A percentile compares a stretch with the other conserved stretches of the same genome.
These are phyloP conservation scores for Chaetomidium leptoderma DNA, from an alignment of 495 filamentous ascomycete species.

Conservation along the genomic window DNA sequence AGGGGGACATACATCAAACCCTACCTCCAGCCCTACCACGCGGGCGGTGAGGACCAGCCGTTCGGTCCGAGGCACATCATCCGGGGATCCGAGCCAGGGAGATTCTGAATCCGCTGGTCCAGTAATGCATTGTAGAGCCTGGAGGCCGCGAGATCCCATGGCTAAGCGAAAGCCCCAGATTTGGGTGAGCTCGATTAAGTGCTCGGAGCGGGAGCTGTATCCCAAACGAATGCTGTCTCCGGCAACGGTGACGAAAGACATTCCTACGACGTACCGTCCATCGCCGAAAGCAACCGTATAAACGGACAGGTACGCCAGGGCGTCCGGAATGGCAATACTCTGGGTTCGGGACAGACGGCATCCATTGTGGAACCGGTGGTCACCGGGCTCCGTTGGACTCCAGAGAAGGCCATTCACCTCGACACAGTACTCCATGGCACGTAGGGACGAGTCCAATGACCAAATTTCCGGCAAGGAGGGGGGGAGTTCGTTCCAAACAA, in stretches of 20 bases:
- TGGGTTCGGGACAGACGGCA: background rate
- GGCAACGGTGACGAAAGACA: background rate
- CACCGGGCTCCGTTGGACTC: background rate
- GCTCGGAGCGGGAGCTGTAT: background rate
- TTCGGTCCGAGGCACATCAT: background rate
- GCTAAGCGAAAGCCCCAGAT: background rate
- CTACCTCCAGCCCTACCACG: background rate
- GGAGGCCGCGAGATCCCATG: background rate
- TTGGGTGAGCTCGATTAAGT: background rate
- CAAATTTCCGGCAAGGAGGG: background rate
- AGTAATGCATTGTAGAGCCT: slow-evolving; percentile 1
- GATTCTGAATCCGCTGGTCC: background rate
- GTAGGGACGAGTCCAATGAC: background rate
- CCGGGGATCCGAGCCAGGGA: background rate
- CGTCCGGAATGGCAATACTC: background rate
- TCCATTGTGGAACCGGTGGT: background rate
- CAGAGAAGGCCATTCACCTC: background rate
- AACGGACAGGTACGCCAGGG: background rate
- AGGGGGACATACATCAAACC: background rate
- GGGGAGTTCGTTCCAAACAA: background rate
- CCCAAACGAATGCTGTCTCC: slow-evolving; percentile 1
- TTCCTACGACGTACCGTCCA: background rate
- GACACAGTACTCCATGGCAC: background rate
- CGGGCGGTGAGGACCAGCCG: background rate
- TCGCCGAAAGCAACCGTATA: background rate